Evolutionary conservation across 2,329 filamentous ascomycete species (phyloP).

Genomic region (Trichoderma gracile): DNA sequence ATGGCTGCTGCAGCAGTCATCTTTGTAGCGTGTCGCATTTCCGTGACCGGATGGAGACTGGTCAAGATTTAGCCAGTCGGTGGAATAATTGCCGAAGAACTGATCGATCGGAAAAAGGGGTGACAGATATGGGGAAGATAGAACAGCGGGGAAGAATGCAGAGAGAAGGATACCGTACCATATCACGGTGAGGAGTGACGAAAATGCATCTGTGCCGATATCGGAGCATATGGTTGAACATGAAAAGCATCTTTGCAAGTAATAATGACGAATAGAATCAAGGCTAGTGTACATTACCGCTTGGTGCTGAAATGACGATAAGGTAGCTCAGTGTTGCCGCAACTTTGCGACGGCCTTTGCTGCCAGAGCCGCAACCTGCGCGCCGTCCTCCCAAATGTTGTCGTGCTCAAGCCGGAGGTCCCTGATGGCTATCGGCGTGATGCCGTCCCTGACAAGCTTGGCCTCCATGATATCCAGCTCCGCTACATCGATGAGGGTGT

Average conservation of each 20-base stretch:
- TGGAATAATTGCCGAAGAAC: neutral
- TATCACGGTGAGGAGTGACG: neutral
- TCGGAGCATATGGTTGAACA: constrained; percentile 4
- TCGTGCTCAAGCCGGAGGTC: constrained; percentile 62
- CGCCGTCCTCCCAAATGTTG: constrained; percentile 62
- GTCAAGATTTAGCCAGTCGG: constrained; percentile 38
- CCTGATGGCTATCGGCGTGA: constrained; percentile 37
- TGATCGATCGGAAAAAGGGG: constrained; percentile 10
- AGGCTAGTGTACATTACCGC: neutral
- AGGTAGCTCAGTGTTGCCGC: neutral
- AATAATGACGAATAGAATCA: constrained; percentile 8
- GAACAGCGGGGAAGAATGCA: neutral
- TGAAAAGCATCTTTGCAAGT: neutral
- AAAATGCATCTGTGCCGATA: constrained; percentile 15
- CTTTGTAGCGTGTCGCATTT: constrained; percentile 39
- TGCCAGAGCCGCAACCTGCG: constrained; percentile 54
- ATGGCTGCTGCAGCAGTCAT: constrained; percentile 39
- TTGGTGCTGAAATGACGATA: neutral
- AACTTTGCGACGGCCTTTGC: constrained; percentile 29
- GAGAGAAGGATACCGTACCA: neutral
- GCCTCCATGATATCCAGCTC: constrained; percentile 60
- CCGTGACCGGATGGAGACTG: constrained; percentile 41
- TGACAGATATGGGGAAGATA: neutral
- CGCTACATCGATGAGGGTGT: constrained; percentile 54
- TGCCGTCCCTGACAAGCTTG: constrained; percentile 45